Base-by-base conservation (phyloP, 495 filamentous ascomycete genomes). In the Penicillium malachiteum region DNA sequence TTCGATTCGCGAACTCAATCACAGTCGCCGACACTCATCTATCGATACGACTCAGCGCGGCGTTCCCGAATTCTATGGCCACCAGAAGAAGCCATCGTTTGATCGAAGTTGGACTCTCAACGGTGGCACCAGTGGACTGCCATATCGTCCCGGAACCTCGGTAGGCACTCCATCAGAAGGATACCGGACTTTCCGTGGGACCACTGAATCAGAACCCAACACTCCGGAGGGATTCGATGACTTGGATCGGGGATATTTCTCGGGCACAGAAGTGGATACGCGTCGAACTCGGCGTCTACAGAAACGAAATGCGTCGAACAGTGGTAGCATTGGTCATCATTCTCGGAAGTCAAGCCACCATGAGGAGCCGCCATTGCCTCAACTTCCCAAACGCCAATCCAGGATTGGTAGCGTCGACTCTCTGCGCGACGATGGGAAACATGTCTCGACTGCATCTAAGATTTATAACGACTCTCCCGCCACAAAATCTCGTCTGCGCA, bases 211-310 rank as follows among this genome's bases (percentile, higher is more conserved):
- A 7, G 72, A 71, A 26, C 66, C 62, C 7, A 62, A 64, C 12
- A 67, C 69, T 7, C 58, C 69, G 35, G 68, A 76, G 56, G 63
- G 55, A 8, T 45, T 40, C 12, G 71, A 71, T 32, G 92, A 94
- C 33, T 71, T 93, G 17, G 94, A 98, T 62, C 85, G 91, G 18
- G 94, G 92, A 16, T 97, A 97, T 69, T 96, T 96, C 66, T 97
- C 94, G 1, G 90, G 91, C 6, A 87, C 88, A 9, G 94, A 98
- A 63, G 75, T 84, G 7, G 91, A 96, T 54, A 74, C 79, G n/a
- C 84, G 86, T 46, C 77, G 73, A 57, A 79, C 75, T 41, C 82
- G 91, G 65, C 80, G 92, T 48, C 74, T 96, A 57, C 84, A 87
- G 65, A 97, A 96, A 73, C 86, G 88, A 14, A 43, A 12, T 48